Base-by-base conservation (phyloP, 176 grass and related monocot genomes). In the Phyllostachys edulis region DNA sequence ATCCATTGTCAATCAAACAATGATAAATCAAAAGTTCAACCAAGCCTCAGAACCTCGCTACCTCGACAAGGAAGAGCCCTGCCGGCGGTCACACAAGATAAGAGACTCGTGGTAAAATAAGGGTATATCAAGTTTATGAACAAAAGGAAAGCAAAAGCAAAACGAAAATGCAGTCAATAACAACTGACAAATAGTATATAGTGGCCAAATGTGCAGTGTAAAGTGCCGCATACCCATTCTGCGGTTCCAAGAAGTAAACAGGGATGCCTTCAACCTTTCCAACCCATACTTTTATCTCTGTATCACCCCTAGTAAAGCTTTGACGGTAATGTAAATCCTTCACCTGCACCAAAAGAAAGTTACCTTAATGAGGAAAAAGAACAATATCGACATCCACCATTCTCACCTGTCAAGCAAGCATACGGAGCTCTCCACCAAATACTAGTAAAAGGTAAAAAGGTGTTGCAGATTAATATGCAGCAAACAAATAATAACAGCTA, bases 231-330 rank as follows among this genome's bases (percentile, higher is more conserved):
- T 92, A 98, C 96, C 93, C 93, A 85, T 99, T 95, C 77, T 92
- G 91, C 26, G 96, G 96, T 77, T 99, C 96, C 76, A 99, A 78
- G 87, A 99, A 99, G 79, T 96, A 90, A 82, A 96, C 96, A 67
- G 96, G 83, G 83, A 99, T 79, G 6, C 85, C 91, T 86, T 94
- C 93, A 71, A 99, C 96, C 69, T 87, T 96, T 55, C 96, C 96
- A 80, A 89, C 92, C 96, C 91, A 95, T 71, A 99, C 93, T 86
- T 94, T 99, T 90, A 99, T 92, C 63, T 99, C 96, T 37, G 85
- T 94, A 45, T 84, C 84, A 81, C 77, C 65, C 91, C 89, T 94
- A 82, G 52, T 18, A 81, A 92, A 99, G 83, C 87, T 99, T 80
- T 60, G 79, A 49, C 54, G 76, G 50, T 81, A 92, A 80, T 96